Evolutionary conservation across 2,329 filamentous ascomycete species (phyloP).

Genomic region (Tolypocladium sp.): DNA sequence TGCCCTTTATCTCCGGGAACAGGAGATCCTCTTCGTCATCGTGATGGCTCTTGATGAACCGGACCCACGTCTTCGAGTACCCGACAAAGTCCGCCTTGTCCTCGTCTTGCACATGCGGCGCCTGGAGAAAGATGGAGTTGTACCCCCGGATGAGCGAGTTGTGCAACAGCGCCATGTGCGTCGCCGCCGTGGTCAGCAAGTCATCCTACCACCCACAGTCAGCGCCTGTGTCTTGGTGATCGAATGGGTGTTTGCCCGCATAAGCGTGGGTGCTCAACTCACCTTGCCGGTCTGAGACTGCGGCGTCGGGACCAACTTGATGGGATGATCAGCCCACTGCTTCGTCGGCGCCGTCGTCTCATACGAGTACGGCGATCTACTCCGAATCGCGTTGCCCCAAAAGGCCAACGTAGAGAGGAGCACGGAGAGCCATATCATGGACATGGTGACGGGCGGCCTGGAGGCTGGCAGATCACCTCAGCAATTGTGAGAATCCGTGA

Average conservation of each 20-base stretch:
- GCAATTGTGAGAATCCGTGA: background rate
- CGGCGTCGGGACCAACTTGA: constrained; percentile 45
- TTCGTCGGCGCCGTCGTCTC: constrained; percentile 14
- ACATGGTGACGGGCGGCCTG: constrained; percentile 6
- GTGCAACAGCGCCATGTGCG: constrained; percentile 53
- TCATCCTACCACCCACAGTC: constrained; percentile 33
- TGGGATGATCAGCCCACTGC: constrained; percentile 45
- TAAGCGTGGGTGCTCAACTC: background rate
- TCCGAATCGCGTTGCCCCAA: constrained; percentile 20
- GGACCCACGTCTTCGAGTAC: constrained; percentile 48
- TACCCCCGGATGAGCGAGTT: constrained; percentile 55
- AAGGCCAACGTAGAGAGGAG: constrained; percentile 19
- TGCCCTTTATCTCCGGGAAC: constrained; percentile 44
- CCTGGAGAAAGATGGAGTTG: constrained; percentile 55
- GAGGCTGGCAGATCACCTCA: background rate
- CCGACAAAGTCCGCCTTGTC: constrained; percentile 48
- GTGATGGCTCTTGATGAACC: constrained; percentile 51
- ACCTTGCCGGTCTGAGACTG: constrained; percentile 43
- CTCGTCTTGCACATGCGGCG: constrained; percentile 36
- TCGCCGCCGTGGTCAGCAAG: constrained; percentile 48
- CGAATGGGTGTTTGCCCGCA: background rate
- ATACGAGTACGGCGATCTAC: constrained; percentile 25
- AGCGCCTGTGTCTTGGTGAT: background rate
- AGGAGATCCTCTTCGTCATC: constrained; percentile 49
- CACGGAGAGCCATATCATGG: constrained; percentile 11